These are phyloP conservation scores for Quercus cerris DNA, from an alignment of 306 rosid genomes.

Conservation along the genomic window DNA sequence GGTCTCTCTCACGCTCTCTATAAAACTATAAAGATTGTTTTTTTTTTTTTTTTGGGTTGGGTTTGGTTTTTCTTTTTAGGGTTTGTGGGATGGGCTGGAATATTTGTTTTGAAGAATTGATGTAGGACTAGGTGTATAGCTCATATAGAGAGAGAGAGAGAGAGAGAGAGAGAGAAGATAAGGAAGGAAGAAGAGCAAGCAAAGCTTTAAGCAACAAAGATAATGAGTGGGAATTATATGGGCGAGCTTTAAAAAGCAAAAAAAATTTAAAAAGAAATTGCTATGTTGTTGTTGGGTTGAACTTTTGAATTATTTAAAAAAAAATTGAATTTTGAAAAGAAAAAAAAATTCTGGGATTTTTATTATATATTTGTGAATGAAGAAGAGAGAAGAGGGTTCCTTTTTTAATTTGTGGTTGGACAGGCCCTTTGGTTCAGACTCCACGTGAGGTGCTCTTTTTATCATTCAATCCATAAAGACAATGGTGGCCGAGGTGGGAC, in stretches of 20 bases:
- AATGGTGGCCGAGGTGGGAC: conserved; percentile 84
- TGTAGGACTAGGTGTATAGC: not conserved
- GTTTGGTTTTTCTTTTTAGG: not conserved
- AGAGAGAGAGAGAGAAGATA: not conserved
- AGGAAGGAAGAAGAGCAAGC: conserved; percentile 40
- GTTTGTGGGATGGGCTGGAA: no score
- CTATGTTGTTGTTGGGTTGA: conserved; percentile 43
- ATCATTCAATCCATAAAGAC: conserved; percentile 94
- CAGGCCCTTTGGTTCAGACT: conserved; percentile 90
- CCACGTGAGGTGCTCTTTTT: conserved; percentile 99
- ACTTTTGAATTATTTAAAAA: not conserved
- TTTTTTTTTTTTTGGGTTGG: conserved; percentile 20
- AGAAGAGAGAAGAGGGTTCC: conserved; percentile 18
- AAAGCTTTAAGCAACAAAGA: conserved; percentile 83
- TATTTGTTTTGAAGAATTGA: conserved; percentile 24
- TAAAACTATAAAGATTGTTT: not conserved
- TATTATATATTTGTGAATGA: not conserved
- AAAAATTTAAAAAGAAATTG: conserved; percentile 31
- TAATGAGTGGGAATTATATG: conserved; percentile 89
- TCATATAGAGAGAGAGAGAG: not conserved
- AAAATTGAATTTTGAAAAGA: not conserved
- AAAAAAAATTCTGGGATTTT: conserved; percentile 2
- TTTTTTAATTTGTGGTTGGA: conserved; percentile 78
- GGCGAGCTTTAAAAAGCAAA: conserved; percentile 69
- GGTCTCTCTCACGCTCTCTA: conserved; percentile 25